Evolutionary conservation across 1,284 basidiomycete genomes (phyloP), one percentile per base, ranked within the genome.

Genomic region (Sporisorium reilianum): DNA sequence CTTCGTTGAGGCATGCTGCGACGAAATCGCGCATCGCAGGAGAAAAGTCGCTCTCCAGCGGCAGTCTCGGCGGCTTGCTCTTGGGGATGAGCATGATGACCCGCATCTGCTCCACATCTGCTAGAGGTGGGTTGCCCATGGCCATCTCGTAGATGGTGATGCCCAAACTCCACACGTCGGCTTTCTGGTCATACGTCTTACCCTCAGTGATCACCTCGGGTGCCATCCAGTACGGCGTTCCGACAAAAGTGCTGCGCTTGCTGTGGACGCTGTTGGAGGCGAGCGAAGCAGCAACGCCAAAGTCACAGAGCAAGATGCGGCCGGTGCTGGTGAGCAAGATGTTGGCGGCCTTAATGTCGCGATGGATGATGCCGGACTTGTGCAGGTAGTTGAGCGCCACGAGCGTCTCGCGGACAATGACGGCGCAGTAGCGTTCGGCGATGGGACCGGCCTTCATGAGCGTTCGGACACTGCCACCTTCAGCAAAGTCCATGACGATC

Each of bases 401-500:
- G 9, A 76, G 40, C 16, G 94, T 91, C 86, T 99, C 97, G 30
- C 96, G 89, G 54, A 92, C 89, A 81, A 99, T 94, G 80, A 98
- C 85, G 55, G 91, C 91, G 52, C 92, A 91, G 85, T 94, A 95
- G 81, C 90, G 90, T 86, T 99, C 97, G 83, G 96, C 93, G 45
- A 99, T 83, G 11, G 80, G 86, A 6, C 91, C 91, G 36, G 92
- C 91, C 78, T 91, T 92, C 76, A 89, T 88, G 75, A 99, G 87
- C 0, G 94, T 94, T 50, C 94, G 89, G 11, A 98, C 93, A 81
- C 94, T 97, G 10, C 97, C 97, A 4, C 96, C 97, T 74, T 94
- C 91, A 7, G 97, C 97, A 82, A 92, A 92, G 85, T 99, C 97
- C 97, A 99, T 99, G 41, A 93, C 94, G 77, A 99, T 99, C 95